A percentile compares a stretch with the other conserved stretches of the same genome.
phyloP scores from a whole-genome alignment of 2,329 filamentous ascomycete species.

The Chrysosphaeria jannelii region DNA sequence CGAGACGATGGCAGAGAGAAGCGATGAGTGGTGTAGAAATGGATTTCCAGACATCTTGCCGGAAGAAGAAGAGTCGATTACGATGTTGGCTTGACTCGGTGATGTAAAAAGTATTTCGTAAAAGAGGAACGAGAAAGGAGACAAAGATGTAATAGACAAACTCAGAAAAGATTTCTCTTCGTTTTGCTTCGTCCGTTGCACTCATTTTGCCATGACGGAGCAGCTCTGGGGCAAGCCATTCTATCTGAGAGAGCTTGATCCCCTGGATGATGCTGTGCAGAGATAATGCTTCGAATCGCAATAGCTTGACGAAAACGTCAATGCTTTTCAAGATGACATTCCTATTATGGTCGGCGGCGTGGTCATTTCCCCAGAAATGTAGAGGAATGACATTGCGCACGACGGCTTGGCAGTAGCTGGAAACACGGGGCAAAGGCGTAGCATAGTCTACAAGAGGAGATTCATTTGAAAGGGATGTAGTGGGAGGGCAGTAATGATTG shows the following conservation, averaged over 20 bases:
- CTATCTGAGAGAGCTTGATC: conserved; percentile 39
- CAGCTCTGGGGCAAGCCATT: conserved; percentile 37
- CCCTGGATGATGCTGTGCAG: conserved; percentile 51
- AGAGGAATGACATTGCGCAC: conserved; percentile 42
- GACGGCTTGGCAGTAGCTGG: conserved; percentile 60
- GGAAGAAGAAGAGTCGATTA: conserved; percentile 71
- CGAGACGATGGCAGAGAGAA: conserved; percentile 46
- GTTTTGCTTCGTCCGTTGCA: conserved; percentile 41
- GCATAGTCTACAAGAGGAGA: conserved; percentile 33
- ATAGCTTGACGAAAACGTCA: conserved; percentile 46
- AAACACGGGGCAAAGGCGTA: conserved; percentile 36
- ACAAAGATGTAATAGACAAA: conserved; percentile 85
- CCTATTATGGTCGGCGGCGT: conserved; percentile 26
- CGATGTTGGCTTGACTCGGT: conserved; percentile 65
- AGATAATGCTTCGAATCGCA: conserved; percentile 53
- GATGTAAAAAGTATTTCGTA: conserved; percentile 73
- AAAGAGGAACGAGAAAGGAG: conserved; percentile 61
- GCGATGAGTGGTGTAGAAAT: conserved; percentile 44
- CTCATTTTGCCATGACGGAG: conserved; percentile 24
- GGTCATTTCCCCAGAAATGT: conserved; percentile 38
- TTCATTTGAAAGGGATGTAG: conserved; percentile 1
- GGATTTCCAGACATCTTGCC: conserved; percentile 68
- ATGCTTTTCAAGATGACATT: conserved; percentile 30
- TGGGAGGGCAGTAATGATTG: conserved; percentile 43
- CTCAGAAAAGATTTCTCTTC: conserved; percentile 51